phyloP scores from a whole-genome alignment of 2,329 filamentous ascomycete species.

The Colletotrichum sp. region DNA sequence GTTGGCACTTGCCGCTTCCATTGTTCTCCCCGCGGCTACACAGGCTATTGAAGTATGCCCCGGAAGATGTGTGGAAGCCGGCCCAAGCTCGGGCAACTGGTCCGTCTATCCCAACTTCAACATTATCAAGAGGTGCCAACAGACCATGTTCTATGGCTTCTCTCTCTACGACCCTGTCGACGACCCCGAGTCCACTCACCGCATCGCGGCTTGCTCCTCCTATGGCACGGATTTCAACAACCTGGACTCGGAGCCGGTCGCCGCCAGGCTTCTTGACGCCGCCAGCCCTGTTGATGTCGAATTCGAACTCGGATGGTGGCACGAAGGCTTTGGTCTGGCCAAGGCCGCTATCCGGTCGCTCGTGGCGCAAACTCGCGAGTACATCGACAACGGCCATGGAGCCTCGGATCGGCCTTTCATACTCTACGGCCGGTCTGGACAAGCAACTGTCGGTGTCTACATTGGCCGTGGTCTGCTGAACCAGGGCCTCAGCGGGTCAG shows the following conservation, averaged over 20 bases:
- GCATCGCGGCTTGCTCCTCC: slow-evolving; percentile 32
- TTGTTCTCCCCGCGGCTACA: not conserved
- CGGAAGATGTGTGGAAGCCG: slow-evolving; percentile 24
- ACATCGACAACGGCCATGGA: slow-evolving; percentile 27
- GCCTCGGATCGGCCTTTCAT: slow-evolving; percentile 24
- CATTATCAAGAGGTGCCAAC: slow-evolving; percentile 27
- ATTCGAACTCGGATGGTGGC: slow-evolving; percentile 32
- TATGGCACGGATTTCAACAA: slow-evolving; percentile 22
- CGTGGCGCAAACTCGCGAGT: slow-evolving; percentile 30
- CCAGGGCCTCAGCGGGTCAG: slow-evolving; percentile 28
- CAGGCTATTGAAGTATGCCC: slow-evolving; percentile 18
- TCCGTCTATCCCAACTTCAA: slow-evolving; percentile 28
- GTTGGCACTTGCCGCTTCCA: not conserved
- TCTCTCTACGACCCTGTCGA: slow-evolving; percentile 37
- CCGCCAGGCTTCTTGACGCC: not conserved
- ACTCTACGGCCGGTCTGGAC: slow-evolving; percentile 32
- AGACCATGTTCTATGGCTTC: slow-evolving; percentile 37
- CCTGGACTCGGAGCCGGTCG: slow-evolving; percentile 8
- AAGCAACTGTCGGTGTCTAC: slow-evolving; percentile 36
- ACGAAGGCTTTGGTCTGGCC: slow-evolving; percentile 23
- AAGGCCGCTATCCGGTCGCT: slow-evolving; percentile 25
- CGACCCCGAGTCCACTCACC: slow-evolving; percentile 27
- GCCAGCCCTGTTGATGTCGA: slow-evolving; percentile 21
- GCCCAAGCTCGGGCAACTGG: slow-evolving; percentile 27
- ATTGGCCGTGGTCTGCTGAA: slow-evolving; percentile 34